Evolutionary conservation across 805 yeast species (phyloP), one percentile per base, ranked within the genome.

Genomic region (baker's yeast (Saccharomyces cerevisiae)): DNA sequence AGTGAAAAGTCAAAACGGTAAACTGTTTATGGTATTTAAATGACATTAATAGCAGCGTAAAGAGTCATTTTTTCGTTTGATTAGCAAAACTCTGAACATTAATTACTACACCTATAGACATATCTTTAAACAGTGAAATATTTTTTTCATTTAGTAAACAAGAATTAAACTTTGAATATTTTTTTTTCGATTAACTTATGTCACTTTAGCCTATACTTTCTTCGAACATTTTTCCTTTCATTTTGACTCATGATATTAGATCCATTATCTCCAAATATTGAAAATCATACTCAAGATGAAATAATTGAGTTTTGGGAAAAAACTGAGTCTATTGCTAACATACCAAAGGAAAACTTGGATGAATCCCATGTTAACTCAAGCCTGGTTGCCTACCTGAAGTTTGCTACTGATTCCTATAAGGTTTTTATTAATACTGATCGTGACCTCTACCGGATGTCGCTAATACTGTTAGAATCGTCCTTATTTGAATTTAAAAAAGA

Each of bases 401-500:
- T 52, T 11, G 58, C 67, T 1, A 59, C 69, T 4, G 71, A 69
- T 51, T 53, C 62, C 11, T 68, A 66, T 52, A 59, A 59, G 52
- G 27, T 28, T 1, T 63, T 49, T 49, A 60, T 69, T 27, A 59
- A 61, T 32, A 57, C 64, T 10, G 72, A 69, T 49, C 59, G 58
- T 27, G 76, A 71, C 49, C 51, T 73, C 24, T 73, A 73, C 52
- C 64, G 73, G 24, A 64, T 74, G 56, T 74, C 71, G 1, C 55
- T 72, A 13, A 58, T 63, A 14, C 52, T 74, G 26, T 63, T 69
- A 1, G 70, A 70, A 32, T 71, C 76, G 0, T 53, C 56, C 6
- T 30, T 70, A 13, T 80, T 77, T 58, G 69, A 70, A 41, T 51
- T 59, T 1, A 71, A 78, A 53, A 59, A 65, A 52, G 69, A 69